These are phyloP conservation scores for Quercus gilva DNA, from an alignment of 306 rosid genomes.

Conservation along the genomic window DNA sequence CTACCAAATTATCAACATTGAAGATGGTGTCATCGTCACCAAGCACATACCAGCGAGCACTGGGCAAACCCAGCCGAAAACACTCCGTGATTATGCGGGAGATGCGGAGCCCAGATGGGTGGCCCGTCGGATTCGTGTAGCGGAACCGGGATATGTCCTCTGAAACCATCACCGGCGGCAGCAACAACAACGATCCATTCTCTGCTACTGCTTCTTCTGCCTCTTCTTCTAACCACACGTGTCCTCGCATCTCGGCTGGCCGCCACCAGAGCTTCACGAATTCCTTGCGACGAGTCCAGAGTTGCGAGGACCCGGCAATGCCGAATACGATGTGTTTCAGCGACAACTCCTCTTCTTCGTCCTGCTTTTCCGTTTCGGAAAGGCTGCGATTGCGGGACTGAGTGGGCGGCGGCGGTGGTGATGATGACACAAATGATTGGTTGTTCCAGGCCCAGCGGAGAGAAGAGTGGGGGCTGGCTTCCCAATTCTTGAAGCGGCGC, in stretches of 20 bases:
- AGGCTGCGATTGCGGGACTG: conserved; percentile 18
- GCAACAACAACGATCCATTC: not conserved
- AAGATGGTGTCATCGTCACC: conserved; percentile 80
- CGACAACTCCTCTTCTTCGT: conserved; percentile 32
- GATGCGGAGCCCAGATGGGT: conserved; percentile 77
- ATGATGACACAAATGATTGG: conserved; percentile 12
- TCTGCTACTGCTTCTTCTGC: too few species aligned
- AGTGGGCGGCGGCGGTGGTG: conserved; percentile 10
- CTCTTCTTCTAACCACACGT: conserved; percentile 66
- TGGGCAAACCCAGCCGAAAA: conserved; percentile 52
- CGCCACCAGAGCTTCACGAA: conserved; percentile 76
- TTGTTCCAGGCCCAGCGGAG: conserved; percentile 34
- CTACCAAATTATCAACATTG: conserved; percentile 68
- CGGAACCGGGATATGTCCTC: conserved; percentile 68
- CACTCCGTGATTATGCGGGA: conserved; percentile 66
- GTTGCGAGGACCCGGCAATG: conserved; percentile 71
- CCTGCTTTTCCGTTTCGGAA: not conserved
- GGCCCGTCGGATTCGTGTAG: conserved; percentile 70
- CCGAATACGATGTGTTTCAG: conserved; percentile 65
- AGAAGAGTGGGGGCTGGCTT: conserved; percentile 31
- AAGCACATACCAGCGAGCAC: conserved; percentile 63
- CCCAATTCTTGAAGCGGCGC: conserved; percentile 43
- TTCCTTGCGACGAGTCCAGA: conserved; percentile 67
- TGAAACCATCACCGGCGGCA: conserved; percentile 63
- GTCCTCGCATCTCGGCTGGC: conserved; percentile 64